Conservation (phyloP, 1,139 yeast genomes). For the Pneumocystis sp. region DNA sequence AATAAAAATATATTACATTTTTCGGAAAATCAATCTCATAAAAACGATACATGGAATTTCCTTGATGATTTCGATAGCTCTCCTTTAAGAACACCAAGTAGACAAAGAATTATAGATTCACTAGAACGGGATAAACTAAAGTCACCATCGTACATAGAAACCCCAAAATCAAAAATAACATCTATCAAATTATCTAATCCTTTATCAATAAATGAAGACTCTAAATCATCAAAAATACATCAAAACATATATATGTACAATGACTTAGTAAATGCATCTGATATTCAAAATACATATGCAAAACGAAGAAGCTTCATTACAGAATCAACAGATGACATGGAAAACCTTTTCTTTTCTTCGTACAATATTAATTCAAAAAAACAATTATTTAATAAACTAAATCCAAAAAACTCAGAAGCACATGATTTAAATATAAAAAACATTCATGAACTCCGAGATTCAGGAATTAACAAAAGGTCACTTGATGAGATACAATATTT, state of each 20-base stretch:
- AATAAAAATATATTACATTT: background rate
- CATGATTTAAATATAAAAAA: slow-evolving; percentile 15
- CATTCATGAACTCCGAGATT: slow-evolving; percentile 26
- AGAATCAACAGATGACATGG: slow-evolving; percentile 1
- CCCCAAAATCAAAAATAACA: background rate
- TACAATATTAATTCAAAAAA: background rate
- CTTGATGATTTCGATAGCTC: background rate
- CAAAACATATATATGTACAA: background rate
- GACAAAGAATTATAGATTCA: background rate
- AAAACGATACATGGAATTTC: background rate
- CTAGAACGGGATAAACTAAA: background rate
- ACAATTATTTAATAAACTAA: slow-evolving; percentile 6
- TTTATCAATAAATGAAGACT: background rate
- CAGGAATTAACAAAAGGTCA: slow-evolving; percentile 26
- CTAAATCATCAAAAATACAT: background rate
- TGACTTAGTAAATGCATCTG: background rate
- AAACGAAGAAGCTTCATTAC: slow-evolving; percentile 8
- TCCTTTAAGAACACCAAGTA: background rate
- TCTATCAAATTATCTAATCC: background rate
- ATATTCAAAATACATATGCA: slow-evolving; percentile 5
- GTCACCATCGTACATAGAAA: background rate
- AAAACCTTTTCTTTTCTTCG: background rate
- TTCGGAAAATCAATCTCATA: background rate
- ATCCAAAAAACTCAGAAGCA: background rate
- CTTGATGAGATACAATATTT: slow-evolving; percentile 26